phyloP scores from a whole-genome alignment of 768 basidiomycete species.

The Phanerochaete sordida region DNA sequence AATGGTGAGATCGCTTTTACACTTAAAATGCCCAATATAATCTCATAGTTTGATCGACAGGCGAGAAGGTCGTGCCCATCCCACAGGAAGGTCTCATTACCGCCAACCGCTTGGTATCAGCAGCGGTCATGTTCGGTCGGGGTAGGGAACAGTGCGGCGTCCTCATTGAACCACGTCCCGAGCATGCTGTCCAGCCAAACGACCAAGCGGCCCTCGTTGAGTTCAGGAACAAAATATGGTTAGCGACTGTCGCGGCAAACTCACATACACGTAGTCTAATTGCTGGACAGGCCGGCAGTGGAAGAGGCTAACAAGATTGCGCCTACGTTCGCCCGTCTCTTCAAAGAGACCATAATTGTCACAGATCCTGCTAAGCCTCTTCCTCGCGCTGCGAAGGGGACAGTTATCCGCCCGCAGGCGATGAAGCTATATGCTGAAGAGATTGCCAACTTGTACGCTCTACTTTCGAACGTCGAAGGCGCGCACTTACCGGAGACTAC shows the following conservation, averaged over 20 bases:
- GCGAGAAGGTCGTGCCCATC: conserved; percentile 31
- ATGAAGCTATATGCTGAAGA: conserved; percentile 39
- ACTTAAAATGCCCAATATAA: not conserved
- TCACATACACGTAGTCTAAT: too few relatives aligned
- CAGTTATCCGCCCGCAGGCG: conserved; percentile 38
- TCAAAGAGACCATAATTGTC: conserved; percentile 49
- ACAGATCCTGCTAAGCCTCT: conserved; percentile 40
- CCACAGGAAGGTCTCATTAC: conserved; percentile 24
- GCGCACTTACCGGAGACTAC: not conserved
- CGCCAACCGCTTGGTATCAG: conserved; percentile 27
- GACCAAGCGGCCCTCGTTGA: conserved; percentile 23
- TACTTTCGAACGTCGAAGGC: not conserved
- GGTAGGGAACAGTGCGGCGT: conserved; percentile 35
- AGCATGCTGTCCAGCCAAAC: conserved; percentile 24
- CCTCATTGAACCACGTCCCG: conserved; percentile 32
- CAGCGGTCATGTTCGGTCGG: conserved; percentile 36
- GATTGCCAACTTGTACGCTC: conserved; percentile 41
- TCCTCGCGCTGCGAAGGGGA: conserved; percentile 43
- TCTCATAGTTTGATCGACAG: conserved; percentile 1
- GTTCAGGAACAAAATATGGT: conserved; percentile 35
- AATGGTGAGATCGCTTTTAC: not conserved
- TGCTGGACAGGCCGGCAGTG: conserved; percentile 24
- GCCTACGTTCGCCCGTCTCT: conserved; percentile 29
- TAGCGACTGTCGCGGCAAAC: conserved; percentile 15
- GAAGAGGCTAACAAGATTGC: conserved; percentile 22